Evolutionary conservation across 352 stramenopile species (phyloP).

Genomic region (Pythium guiyangense): DNA sequence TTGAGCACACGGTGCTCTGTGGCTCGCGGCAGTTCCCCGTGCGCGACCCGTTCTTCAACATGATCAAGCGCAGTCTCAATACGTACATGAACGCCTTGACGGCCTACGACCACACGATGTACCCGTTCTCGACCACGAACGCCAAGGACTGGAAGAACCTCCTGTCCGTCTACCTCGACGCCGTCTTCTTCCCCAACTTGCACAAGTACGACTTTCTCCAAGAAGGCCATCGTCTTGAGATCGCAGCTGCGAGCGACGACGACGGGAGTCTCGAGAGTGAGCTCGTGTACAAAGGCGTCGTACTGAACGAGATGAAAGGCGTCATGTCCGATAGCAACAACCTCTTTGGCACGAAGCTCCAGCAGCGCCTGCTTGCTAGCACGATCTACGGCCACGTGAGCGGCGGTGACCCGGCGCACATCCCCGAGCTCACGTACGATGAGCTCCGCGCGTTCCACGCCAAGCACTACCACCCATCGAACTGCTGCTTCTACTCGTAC

Average conservation of each 20-base stretch:
- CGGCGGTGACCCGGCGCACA: slow-evolving; percentile 62
- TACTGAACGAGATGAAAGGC: slow-evolving; percentile 99
- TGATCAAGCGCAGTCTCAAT: slow-evolving; percentile 97
- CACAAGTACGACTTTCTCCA: slow-evolving; percentile 70
- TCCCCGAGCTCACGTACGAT: slow-evolving; percentile 73
- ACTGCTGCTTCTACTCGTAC: slow-evolving; percentile 89
- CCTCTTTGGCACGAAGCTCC: slow-evolving; percentile 86
- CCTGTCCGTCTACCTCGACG: slow-evolving; percentile 96
- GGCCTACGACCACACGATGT: slow-evolving; percentile 98
- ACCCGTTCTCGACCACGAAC: slow-evolving; percentile 98
- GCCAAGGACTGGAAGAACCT: slow-evolving; percentile 97
- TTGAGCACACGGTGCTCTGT: slow-evolving; percentile 95
- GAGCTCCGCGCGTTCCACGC: slow-evolving; percentile 76
- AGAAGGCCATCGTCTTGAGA: slow-evolving; percentile 74
- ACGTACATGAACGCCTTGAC: slow-evolving; percentile 99
- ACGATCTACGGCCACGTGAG: slow-evolving; percentile 83
- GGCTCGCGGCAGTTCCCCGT: slow-evolving; percentile 96
- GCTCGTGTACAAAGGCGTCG: slow-evolving; percentile 90
- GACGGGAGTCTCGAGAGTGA: slow-evolving; percentile 20
- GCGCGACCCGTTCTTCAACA: slow-evolving; percentile 99
- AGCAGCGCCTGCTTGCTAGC: slow-evolving; percentile 91
- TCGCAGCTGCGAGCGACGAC: slow-evolving; percentile 27
- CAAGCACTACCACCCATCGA: slow-evolving; percentile 87
- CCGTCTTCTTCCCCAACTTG: slow-evolving; percentile 94
- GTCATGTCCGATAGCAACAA: slow-evolving; percentile 95